These are phyloP conservation scores for Hypoxylon subgilvum DNA, from an alignment of 495 filamentous ascomycete genomes.

Conservation along the genomic window DNA sequence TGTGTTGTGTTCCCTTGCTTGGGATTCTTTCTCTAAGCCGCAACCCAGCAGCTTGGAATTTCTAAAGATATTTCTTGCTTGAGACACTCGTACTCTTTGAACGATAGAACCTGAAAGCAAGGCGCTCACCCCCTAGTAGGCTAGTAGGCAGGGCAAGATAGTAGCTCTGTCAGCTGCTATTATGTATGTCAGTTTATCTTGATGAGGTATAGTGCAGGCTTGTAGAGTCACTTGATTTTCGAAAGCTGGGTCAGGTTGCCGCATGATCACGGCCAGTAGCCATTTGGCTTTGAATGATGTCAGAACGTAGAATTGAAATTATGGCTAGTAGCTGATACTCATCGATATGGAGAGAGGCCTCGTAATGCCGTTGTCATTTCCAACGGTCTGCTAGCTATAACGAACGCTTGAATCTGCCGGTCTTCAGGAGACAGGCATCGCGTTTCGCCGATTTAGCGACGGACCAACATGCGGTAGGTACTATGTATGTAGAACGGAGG, in stretches of 20 bases:
- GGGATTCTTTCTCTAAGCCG: no score
- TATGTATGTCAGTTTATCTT: constrained; percentile 16
- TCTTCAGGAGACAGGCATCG: no score
- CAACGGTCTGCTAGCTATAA: no score
- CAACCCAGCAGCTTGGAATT: constrained; percentile 13
- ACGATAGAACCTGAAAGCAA: not conserved
- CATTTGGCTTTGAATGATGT: constrained; percentile 6
- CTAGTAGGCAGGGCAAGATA: no score
- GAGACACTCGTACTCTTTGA: constrained; percentile 5
- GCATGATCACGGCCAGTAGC: constrained; percentile 8
- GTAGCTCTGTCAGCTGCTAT: constrained; percentile 21
- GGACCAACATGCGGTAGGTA: no score
- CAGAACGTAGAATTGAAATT: constrained; percentile 5
- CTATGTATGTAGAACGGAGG: no score
- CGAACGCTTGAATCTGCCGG: no score
- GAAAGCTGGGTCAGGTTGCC: constrained; percentile 17
- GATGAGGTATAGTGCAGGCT: constrained; percentile 27
- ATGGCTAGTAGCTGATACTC: not conserved
- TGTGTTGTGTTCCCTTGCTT: no score
- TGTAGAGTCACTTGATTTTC: constrained; percentile 31
- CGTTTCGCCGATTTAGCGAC: no score
- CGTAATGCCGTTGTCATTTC: not conserved
- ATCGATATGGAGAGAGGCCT: not conserved
- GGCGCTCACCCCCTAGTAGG: not conserved
- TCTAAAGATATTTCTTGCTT: constrained; percentile 5